Percentiles rank a stretch among this genome's conserved stretches.
These are phyloP conservation scores for Stylosanthes scabra DNA, from an alignment of 331 rosid species.

Conservation along the genomic window DNA sequence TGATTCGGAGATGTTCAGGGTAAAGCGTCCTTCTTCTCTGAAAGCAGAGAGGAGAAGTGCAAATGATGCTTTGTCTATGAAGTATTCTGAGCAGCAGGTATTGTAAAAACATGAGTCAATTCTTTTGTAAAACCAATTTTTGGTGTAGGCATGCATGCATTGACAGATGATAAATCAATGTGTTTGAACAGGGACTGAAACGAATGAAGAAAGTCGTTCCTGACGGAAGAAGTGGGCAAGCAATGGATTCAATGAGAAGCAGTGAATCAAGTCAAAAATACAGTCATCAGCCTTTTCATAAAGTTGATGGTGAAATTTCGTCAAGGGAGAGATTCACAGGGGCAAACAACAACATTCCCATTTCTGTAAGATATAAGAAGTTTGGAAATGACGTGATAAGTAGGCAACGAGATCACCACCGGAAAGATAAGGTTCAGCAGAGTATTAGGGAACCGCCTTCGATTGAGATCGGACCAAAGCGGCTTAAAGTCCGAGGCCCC, in stretches of 20 bases:
- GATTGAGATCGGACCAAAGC: constrained; percentile 68
- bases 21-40: constrained; percentile 84
- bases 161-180: constrained; percentile 11
- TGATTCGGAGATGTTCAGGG: constrained; percentile 86
- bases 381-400: constrained; percentile 55
- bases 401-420: constrained; percentile 67
- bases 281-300: constrained; percentile 41
- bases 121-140: constrained; percentile 25
- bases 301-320: constrained; percentile 52
- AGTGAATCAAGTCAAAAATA: constrained; percentile 58
- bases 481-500: constrained; percentile 82
- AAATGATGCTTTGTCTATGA: constrained; percentile 42
- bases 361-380: constrained; percentile 73
- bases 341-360: constrained; percentile 67
- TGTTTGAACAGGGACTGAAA: constrained; percentile 65
- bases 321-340: constrained; percentile 51
- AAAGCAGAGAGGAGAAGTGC: constrained; percentile 68
- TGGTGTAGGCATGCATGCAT: constrained; percentile 4
- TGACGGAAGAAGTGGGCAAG: constrained; percentile 54
- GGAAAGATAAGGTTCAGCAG: constrained; percentile 62
- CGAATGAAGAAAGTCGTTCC: constrained; percentile 77
- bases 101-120: background rate
- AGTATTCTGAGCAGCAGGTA: constrained; percentile 80
- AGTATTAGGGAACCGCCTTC: constrained; percentile 57
- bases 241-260: constrained; percentile 53